These are phyloP conservation scores for Termitomyces sp. DNA, from an alignment of 1,284 basidiomycete species.

Conservation along the genomic window DNA sequence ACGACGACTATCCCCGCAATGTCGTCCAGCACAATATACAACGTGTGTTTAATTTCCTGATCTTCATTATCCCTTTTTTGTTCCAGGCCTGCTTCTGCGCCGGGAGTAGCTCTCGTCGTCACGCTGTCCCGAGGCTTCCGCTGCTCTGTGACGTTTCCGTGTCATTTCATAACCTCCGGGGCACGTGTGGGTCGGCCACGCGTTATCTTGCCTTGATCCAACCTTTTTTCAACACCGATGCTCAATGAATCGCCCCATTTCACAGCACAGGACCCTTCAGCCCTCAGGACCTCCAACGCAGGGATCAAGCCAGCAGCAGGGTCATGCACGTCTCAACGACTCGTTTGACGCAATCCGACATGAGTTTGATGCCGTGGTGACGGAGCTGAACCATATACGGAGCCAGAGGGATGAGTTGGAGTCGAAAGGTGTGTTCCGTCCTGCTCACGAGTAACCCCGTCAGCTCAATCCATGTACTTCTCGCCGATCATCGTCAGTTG, in stretches of 20 bases:
- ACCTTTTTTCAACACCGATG: slow-evolving; percentile 11
- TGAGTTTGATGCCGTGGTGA: slow-evolving; percentile 79
- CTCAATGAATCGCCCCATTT: slow-evolving; percentile 17
- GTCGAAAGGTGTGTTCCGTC: slow-evolving; percentile 59
- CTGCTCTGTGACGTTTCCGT: slow-evolving; percentile 20
- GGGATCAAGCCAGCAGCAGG: slow-evolving; percentile 24
- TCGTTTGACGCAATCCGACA: slow-evolving; percentile 80
- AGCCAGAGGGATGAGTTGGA: slow-evolving; percentile 89
- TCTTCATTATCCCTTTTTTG: slow-evolving; percentile 6
- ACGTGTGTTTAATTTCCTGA: slow-evolving; percentile 15
- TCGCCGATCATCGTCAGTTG: slow-evolving; percentile 24
- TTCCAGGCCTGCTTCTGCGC: slow-evolving; percentile 4
- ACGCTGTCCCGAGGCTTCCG: slow-evolving; percentile 13
- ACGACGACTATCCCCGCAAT: not conserved
- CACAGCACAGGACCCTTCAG: slow-evolving; percentile 46
- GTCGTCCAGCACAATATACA: slow-evolving; percentile 20
- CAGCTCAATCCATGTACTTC: slow-evolving; percentile 4
- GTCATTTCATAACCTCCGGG: slow-evolving; percentile 19
- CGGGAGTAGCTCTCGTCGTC: slow-evolving; percentile 13
- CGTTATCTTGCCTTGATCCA: slow-evolving; percentile 16
- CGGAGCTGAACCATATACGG: slow-evolving; percentile 67
- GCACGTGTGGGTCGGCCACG: slow-evolving; percentile 22
- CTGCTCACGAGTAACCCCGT: not conserved
- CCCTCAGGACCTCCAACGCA: slow-evolving; percentile 45
- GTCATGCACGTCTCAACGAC: slow-evolving; percentile 58